Evolutionary conservation across 345 rosid species (phyloP).

Genomic region (Murraya koenigii): DNA sequence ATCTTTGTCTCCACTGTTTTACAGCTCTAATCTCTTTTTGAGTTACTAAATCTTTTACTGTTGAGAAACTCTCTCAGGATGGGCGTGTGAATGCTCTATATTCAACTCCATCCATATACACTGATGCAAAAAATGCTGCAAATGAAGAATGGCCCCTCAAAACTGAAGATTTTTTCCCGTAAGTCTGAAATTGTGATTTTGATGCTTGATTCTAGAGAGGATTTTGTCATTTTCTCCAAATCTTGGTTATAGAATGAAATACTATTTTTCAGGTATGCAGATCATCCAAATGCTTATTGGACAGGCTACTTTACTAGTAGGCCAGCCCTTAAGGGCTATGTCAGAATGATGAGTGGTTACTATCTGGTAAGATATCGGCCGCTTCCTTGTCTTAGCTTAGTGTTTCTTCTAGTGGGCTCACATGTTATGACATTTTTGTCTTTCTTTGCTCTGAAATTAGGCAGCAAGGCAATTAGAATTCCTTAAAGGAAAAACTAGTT

Average conservation of each 20-base stretch:
- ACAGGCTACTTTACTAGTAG: slow-evolving; percentile 96
- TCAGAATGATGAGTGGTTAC: slow-evolving; percentile 77
- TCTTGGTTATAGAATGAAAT: slow-evolving; percentile 12
- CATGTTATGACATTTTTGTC: not conserved
- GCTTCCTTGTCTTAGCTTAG: not conserved
- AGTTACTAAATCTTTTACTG: slow-evolving; percentile 10
- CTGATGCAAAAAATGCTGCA: slow-evolving; percentile 79
- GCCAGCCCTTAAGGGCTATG: slow-evolving; percentile 81
- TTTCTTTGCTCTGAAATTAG: slow-evolving; percentile 36
- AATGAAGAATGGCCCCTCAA: slow-evolving; percentile 86
- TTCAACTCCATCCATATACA: slow-evolving; percentile 87
- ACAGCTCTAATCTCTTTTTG: slow-evolving; percentile 10
- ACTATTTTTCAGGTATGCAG: slow-evolving; percentile 66
- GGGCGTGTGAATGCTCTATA: slow-evolving; percentile 91
- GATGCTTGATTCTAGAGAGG: not conserved
- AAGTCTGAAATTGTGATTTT: slow-evolving; percentile 31
- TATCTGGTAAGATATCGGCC: slow-evolving; percentile 55
- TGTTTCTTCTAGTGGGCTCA: not conserved
- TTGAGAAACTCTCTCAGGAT: slow-evolving; percentile 52
- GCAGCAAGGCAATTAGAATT: slow-evolving; percentile 86
- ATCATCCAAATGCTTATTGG: slow-evolving; percentile 91
- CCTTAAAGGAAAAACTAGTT: slow-evolving; percentile 58
- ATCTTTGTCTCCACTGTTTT: slow-evolving; percentile 1
- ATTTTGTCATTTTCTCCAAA: not conserved
- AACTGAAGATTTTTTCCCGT: slow-evolving; percentile 94